Percentiles rank a stretch among this genome's conserved stretches.
These are phyloP conservation scores for Adenanthera pavonina DNA, from an alignment of 306 rosid species.

Conservation along the genomic window DNA sequence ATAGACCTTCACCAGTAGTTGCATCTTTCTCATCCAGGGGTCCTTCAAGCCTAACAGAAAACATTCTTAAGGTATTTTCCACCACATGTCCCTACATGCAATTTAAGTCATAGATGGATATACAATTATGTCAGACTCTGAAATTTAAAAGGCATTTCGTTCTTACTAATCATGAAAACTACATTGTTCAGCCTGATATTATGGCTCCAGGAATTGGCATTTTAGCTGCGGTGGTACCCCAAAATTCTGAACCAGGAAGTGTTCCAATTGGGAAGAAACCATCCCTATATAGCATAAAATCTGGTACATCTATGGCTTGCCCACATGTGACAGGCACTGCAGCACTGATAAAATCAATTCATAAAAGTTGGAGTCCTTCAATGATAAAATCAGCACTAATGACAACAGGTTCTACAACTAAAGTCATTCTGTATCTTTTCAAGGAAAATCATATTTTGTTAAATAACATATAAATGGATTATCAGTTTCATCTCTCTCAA, in stretches of 20 bases:
- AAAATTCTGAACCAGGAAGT: constrained; percentile 42
- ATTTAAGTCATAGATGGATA: background rate
- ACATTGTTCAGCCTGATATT: constrained; percentile 63
- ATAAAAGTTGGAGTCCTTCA: constrained; percentile 59
- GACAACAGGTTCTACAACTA: constrained; percentile 55
- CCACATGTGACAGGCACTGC: constrained; percentile 71
- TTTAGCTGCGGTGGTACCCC: constrained; percentile 57
- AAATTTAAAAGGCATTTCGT: background rate
- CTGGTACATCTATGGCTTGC: constrained; percentile 79
- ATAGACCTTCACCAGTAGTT: constrained; percentile 62
- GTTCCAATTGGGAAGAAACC: constrained; percentile 51
- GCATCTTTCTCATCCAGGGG: constrained; percentile 72
- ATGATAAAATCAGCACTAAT: constrained; percentile 69
- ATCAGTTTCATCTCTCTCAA: background rate
- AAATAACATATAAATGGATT: background rate
- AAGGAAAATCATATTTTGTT: background rate
- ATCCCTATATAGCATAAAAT: constrained; percentile 54
- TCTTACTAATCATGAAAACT: background rate
- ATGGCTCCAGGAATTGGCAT: constrained; percentile 74
- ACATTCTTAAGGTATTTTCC: constrained; percentile 62
- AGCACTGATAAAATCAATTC: constrained; percentile 58
- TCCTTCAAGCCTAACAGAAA: constrained; percentile 63
- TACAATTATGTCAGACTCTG: background rate
- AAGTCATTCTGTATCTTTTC: background rate
- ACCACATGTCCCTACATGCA: background rate